phyloP scores from a whole-genome alignment of 176 grass and related monocot genomes.

The Tillandsia fasciculata region DNA sequence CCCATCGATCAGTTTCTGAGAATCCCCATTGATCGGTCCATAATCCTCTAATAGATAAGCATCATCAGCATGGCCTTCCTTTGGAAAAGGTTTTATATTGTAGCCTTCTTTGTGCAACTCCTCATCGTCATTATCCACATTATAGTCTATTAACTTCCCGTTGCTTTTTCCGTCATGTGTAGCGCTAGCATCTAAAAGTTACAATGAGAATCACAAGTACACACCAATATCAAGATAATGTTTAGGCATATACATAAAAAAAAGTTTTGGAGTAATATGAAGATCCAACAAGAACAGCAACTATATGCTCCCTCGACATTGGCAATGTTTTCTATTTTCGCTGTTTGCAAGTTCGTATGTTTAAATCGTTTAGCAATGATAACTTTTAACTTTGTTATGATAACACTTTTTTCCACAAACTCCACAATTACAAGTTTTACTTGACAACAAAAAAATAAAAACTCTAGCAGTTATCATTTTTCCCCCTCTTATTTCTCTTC shows the following conservation, averaged over 20 bases:
- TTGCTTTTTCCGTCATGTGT: conserved; percentile 16
- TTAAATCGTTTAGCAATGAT: too few species aligned
- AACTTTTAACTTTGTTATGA: too few species aligned
- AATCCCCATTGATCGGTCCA: conserved; percentile 25
- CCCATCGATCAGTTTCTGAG: conserved; percentile 22
- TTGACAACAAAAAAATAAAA: too few species aligned
- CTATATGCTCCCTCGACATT: too few species aligned
- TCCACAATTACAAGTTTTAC: too few species aligned
- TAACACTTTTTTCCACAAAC: too few species aligned
- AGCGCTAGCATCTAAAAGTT: conserved; percentile 31
- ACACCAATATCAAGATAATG: neutral
- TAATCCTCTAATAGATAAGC: conserved; percentile 36
- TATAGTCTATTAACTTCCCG: conserved; percentile 16
- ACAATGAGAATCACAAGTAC: conserved; percentile 11
- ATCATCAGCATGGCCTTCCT: conserved; percentile 34
- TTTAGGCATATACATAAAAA: neutral
- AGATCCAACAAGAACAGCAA: neutral
- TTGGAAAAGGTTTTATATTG: conserved; percentile 34
- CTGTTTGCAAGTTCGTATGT: too few species aligned
- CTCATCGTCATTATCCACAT: conserved; percentile 31
- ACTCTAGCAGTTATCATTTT: too few species aligned
- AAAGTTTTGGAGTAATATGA: neutral
- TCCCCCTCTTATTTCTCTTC: too few species aligned
- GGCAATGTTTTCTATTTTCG: too few species aligned
- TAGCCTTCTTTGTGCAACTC: conserved; percentile 38